Percentiles rank a stretch among this genome's conserved stretches.
Evolutionary conservation across 495 filamentous ascomycete species (phyloP).

Genomic region (Pyrenula massariospora): DNA sequence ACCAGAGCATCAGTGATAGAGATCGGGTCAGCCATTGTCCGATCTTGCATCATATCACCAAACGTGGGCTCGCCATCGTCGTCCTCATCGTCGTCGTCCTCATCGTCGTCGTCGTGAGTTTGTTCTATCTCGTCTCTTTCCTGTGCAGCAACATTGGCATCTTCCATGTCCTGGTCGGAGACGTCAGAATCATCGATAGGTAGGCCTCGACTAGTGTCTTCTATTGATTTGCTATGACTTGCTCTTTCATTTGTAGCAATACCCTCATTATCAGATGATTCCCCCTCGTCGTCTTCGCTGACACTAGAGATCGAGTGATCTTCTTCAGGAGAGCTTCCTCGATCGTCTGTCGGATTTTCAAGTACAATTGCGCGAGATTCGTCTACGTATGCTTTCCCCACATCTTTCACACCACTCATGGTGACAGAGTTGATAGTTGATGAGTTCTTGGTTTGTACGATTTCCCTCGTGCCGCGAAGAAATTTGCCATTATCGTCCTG

Average conservation of each 20-base stretch:
- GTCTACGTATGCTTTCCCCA: conserved; percentile 53
- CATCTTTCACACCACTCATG: conserved; percentile 49
- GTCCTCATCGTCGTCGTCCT: conserved; percentile 28
- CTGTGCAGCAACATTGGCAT: conserved; percentile 7
- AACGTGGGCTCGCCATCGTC: conserved; percentile 62
- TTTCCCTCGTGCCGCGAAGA: conserved; percentile 31
- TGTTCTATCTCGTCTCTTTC: conserved; percentile 43
- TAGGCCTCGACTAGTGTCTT: conserved; percentile 11
- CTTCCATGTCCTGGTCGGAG: conserved; percentile 6
- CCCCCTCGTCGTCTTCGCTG: background rate
- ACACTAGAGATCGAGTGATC: background rate
- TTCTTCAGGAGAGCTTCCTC: background rate
- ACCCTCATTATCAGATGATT: too few relatives aligned
- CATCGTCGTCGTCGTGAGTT: conserved; percentile 16
- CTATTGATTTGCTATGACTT: background rate
- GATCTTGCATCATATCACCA: conserved; percentile 48
- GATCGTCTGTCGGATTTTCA: background rate
- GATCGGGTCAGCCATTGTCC: background rate
- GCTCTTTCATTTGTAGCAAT: too few relatives aligned
- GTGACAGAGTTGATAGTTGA: conserved; percentile 26
- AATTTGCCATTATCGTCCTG: conserved; percentile 34
- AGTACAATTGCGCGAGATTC: conserved; percentile 59
- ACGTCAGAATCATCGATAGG: background rate
- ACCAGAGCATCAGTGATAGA: background rate
- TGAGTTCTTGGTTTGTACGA: conserved; percentile 32